Percentiles rank a stretch among this genome's conserved stretches.
phyloP scores from a whole-genome alignment of 768 basidiomycete species.

The Hysterangium stoloniferum region DNA sequence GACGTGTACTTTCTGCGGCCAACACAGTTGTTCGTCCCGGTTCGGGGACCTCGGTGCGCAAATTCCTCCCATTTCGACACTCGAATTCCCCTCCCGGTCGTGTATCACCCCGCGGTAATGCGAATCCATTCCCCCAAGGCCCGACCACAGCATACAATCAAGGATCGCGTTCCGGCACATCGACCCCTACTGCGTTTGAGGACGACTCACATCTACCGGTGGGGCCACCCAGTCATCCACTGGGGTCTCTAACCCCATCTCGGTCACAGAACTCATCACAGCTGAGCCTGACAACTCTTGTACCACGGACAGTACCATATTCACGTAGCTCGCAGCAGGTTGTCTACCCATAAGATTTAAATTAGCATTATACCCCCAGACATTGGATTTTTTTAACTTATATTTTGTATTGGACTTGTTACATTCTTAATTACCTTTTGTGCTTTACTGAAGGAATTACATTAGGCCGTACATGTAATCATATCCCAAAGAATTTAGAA shows the following conservation, averaged over 20 bases:
- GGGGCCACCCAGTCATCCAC: slow-evolving; percentile 11
- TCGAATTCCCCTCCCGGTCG: neutral
- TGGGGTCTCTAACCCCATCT: slow-evolving; percentile 12
- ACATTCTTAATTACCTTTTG: too few relatives aligned
- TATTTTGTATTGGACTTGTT: too few relatives aligned
- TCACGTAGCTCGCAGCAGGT: too few relatives aligned
- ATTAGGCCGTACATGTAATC: too few relatives aligned
- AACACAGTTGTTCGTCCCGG: neutral
- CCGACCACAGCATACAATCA: neutral
- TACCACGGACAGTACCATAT: slow-evolving; percentile 12
- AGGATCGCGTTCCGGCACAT: slow-evolving; percentile 3
- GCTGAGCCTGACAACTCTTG: slow-evolving; percentile 19
- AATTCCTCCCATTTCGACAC: neutral
- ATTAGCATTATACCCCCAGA: too few relatives aligned
- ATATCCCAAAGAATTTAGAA: too few relatives aligned
- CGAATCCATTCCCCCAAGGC: neutral
- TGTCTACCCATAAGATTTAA: too few relatives aligned
- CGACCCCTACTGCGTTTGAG: neutral
- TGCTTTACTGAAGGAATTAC: too few relatives aligned
- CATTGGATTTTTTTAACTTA: too few relatives aligned
- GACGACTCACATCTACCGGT: slow-evolving; percentile 1
- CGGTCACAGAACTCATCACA: slow-evolving; percentile 22
- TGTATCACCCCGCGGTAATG: neutral
- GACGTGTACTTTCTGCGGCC: neutral
- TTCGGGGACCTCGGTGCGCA: neutral